Base-by-base conservation (phyloP, 78 protist species). In the Chrysochromulina tobinii region DNA sequence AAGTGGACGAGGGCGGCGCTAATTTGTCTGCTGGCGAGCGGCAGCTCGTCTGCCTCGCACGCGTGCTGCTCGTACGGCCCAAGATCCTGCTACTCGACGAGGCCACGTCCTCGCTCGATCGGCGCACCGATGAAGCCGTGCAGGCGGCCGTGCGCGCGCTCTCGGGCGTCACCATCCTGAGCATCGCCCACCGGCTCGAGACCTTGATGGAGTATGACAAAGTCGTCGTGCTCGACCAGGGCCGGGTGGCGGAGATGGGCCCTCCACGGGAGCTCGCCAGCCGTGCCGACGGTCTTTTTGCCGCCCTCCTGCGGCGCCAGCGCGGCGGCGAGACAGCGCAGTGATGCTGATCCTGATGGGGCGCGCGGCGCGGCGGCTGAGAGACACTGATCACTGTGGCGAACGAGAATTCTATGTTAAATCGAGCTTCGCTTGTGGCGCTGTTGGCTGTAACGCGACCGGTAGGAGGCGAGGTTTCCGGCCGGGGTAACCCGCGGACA, bases 31-130 rank as follows among this genome's bases (percentile, higher is more conserved):
- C n/a, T 21, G 93, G 93, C 11, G 21, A 38, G 64, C 64, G 72
- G 38, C 89, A 81, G 72, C 69, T 90, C 21, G 9, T 88, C 69
- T 81, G 91, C 72, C 23, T 90, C 38, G 73, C 91, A 7, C 61
- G 93, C n/a, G 89, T 51, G 53, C 15, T 90, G 53, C 81, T 90
- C 48, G 12, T 3, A 17, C 57, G 57, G 17, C 7, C 64, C 50
- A 1, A 6, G n/a, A 53, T 90, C 72, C 4, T 90, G 21, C 93
- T 97, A 38, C 61, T 96, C 75, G 98, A 97, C 72, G 98, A 97
- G 93, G 98, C 98, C 11, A 97, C 98, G 25, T 96, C 97, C 0
- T 58, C 93, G 0, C 97, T 96, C 11, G 98, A 97, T 68, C 51
- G 81, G 9, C 90, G 90, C 23, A 94, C 97, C 2, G 99, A 91